Evolutionary conservation across 331 rosid species (phyloP).

Genomic region (Pyrus hybrid): DNA sequence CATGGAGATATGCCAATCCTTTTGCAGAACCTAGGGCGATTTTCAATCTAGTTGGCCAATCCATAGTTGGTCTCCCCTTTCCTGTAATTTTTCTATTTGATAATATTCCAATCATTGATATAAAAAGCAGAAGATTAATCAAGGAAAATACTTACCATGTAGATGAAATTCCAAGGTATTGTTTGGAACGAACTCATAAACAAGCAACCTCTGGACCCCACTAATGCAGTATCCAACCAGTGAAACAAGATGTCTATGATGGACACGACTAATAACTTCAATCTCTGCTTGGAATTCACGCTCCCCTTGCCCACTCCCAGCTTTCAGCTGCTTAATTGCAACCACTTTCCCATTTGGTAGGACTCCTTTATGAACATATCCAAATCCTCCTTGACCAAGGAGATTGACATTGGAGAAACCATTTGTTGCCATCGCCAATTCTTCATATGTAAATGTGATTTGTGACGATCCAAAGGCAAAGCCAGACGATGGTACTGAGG

Average conservation of each 20-base stretch:
- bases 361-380: conserved; percentile 70
- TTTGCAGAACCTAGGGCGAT: conserved; percentile 71
- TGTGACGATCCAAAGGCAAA: conserved; percentile 35
- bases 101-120: neutral
- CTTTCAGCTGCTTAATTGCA: conserved; percentile 65
- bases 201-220: conserved; percentile 53
- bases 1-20: conserved; percentile 76
- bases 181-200: conserved; percentile 64
- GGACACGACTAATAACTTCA: conserved; percentile 68
- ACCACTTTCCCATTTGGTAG: conserved; percentile 65
- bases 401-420: conserved; percentile 53
- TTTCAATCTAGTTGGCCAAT: conserved; percentile 57
- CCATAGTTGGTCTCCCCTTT: conserved; percentile 38
- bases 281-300: conserved; percentile 78
- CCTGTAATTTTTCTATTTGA: conserved; percentile 27
- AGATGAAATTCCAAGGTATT: conserved; percentile 61
- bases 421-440: conserved; percentile 51
- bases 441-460: conserved; percentile 53
- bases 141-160: conserved; percentile 37
- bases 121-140: neutral
- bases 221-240: conserved; percentile 62
- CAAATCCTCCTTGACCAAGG: conserved; percentile 80
- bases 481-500: conserved; percentile 16
- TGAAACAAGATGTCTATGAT: conserved; percentile 74
- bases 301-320: conserved; percentile 67